Base-by-base conservation (phyloP, 495 filamentous ascomycete species). In the Penicillium steckii region DNA sequence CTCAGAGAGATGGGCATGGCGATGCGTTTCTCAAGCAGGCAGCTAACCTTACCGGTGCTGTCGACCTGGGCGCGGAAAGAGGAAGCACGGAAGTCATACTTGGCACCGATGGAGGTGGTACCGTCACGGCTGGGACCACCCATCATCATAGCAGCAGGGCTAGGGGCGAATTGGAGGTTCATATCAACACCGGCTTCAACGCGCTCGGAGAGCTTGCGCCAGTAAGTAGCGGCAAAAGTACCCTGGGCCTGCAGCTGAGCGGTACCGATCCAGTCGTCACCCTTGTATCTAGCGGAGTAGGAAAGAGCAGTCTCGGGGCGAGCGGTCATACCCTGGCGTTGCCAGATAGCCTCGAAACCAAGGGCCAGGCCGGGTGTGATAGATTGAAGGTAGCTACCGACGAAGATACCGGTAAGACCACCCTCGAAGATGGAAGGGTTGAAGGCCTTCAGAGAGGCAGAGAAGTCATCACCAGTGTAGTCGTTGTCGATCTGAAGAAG, bases 11-110 rank as follows among this genome's bases (percentile, higher is more conserved):
- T 89, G 41, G 90, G 85, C 60, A 90, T 88, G 18, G 91, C 89
- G 64, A 99, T 85, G 60, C 90, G 83, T 85, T 96, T 97, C 80
- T 99, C 95, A 52, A 97, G 77, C 60, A 96, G 78, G 65, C 89
- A 94, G 73, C 86, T 88, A 56, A 99, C 80, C 78, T 91, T 94
- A 60, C 95, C 95, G 53, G 89, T 83, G 64, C 90, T 93, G 73
- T 99, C 94, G 46, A 99, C 80, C 73, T 97, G 95, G 18, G 93
- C 94, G 55, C 92, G 83, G 82, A 97, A 96, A 8, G 89, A 92
- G 30, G 90, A 93, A 65, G 89, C 86, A 51, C 90, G 81, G 85
- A 99, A 99, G 66, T 97, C 94, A 70, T 99, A 99, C 75, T 97
- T 99, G 59, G 90, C 91, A 64, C 94, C 95, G 60, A 97, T 79